Evolutionary conservation across 2,329 filamentous ascomycete genomes (phyloP), one percentile per base, ranked within the genome.

Genomic region (Pseudophaeomoniella oleicola): DNA sequence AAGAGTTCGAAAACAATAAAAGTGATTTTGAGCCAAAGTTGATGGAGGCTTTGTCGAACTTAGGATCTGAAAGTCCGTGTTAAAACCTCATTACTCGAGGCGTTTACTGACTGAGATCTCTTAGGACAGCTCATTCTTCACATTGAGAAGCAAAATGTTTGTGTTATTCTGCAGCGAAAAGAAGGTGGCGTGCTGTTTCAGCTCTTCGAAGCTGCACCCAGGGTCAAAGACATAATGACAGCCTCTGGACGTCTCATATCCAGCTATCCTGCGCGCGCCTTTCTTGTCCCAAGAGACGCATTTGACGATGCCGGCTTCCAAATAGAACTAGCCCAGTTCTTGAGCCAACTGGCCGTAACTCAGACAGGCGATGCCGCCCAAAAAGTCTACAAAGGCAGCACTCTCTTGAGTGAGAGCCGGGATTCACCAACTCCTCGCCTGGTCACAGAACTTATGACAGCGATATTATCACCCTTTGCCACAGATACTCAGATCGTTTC

Each of bases 391-490:
- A 74, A 73, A 37, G 62, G 59, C 1, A 36, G 49, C 0, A 40
- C 46, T 6, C 35, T 39, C 2, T 45, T 56, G 2, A 44, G 46
- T 2, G 69, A 75, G 40, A 49, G 49, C 0, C 59, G 69, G 2
- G 68, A 77, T 13, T 67, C 68, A 0, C 52, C 48, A 0, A 37
- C 69, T 37, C 72, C 72, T 0, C 55, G 49, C 2, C 53, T 74
- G 9, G 58, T 77, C 0, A 74, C 67, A 0, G 64, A 73, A 29
- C 57, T 70, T 5, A 48, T 75, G 1, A 53, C 64, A 3, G 56
- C 57, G 0, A 52, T 69, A 3, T 42, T 72, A 2, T 49, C 51
- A 12, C 54, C 60, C 4, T 39, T 62, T 1, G 67, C 66, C 0
- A 36, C 42, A 2, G 38, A 48, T 0, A 37, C 42, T 3, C 11